phyloP scores from a whole-genome alignment of 2,329 filamentous ascomycete genomes.

The Paradendryphiella salina region DNA sequence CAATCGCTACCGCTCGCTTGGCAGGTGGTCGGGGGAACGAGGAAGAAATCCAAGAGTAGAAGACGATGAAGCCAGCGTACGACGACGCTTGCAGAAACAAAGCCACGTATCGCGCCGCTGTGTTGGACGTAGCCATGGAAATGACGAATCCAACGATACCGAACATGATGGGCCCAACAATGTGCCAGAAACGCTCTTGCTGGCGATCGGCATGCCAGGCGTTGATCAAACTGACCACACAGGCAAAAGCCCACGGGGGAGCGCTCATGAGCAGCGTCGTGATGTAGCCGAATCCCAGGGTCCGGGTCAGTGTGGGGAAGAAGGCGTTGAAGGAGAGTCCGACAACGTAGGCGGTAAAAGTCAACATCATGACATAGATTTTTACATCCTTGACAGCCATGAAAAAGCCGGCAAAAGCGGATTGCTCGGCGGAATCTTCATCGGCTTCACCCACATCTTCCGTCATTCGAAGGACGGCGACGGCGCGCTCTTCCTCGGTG shows the following conservation, averaged over 20 bases:
- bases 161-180: constrained; percentile 50
- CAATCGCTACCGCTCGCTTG: constrained; percentile 64
- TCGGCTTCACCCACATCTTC: constrained; percentile 57
- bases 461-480: constrained; percentile 46
- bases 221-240: constrained; percentile 53
- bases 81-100: constrained; percentile 48
- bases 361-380: constrained; percentile 67
- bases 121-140: constrained; percentile 38
- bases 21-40: constrained; percentile 59
- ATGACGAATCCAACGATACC: constrained; percentile 53
- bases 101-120: constrained; percentile 40
- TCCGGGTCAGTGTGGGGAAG: constrained; percentile 46
- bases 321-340: constrained; percentile 50
- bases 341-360: constrained; percentile 64
- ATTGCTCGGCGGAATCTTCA: constrained; percentile 49
- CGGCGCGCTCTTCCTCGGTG: constrained; percentile 52
- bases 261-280: constrained; percentile 48
- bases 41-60: constrained; percentile 45
- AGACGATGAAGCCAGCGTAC: constrained; percentile 45
- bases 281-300: constrained; percentile 46
- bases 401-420: constrained; percentile 57
- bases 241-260: constrained; percentile 56
- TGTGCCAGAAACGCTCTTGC: constrained; percentile 58
- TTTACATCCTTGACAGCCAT: constrained; percentile 65
- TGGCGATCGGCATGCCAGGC: constrained; percentile 57